phyloP scores from a whole-genome alignment of 495 filamentous ascomycete species.

The Aspergillus ostianus region DNA sequence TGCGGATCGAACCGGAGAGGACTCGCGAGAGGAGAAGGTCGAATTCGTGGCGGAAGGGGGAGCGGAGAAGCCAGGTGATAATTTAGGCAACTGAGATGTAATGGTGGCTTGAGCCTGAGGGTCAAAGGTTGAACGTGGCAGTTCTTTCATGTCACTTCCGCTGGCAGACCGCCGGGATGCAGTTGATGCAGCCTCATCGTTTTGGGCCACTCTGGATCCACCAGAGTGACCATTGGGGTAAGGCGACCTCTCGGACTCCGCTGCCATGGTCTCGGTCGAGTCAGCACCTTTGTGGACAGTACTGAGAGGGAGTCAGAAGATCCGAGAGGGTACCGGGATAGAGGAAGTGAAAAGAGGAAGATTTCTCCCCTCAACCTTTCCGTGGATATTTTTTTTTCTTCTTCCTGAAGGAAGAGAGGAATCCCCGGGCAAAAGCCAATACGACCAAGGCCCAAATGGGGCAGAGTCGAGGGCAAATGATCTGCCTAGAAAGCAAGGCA shows the following conservation, averaged over 20 bases:
- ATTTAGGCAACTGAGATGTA: constrained; percentile 39
- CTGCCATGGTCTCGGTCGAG: constrained; percentile 41
- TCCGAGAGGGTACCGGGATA: constrained; percentile 36
- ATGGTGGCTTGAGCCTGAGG: constrained; percentile 26
- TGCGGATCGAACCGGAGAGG: constrained; percentile 44
- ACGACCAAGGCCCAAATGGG: constrained; percentile 29
- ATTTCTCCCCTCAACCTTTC: background rate
- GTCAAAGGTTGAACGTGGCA: constrained; percentile 32
- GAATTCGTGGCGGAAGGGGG: constrained; percentile 42
- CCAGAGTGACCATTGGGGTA: constrained; percentile 35
- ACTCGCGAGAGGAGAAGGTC: constrained; percentile 49
- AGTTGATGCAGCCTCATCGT: constrained; percentile 28
- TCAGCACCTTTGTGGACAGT: constrained; percentile 31
- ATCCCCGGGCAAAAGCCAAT: background rate
- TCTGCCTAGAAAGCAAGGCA: constrained; percentile 4
- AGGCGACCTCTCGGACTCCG: constrained; percentile 47
- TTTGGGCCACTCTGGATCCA: constrained; percentile 32
- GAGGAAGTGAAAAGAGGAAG: constrained; percentile 24
- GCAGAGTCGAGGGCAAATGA: constrained; percentile 17
- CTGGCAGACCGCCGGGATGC: constrained; percentile 29
- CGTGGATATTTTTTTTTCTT: background rate
- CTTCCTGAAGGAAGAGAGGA: constrained; percentile 7
- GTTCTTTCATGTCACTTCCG: constrained; percentile 34
- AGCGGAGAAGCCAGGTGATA: constrained; percentile 32
- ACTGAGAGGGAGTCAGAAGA: constrained; percentile 40